These are phyloP conservation scores for Cryphonectria naterciae DNA, from an alignment of 2,329 filamentous ascomycete genomes.

Conservation along the genomic window DNA sequence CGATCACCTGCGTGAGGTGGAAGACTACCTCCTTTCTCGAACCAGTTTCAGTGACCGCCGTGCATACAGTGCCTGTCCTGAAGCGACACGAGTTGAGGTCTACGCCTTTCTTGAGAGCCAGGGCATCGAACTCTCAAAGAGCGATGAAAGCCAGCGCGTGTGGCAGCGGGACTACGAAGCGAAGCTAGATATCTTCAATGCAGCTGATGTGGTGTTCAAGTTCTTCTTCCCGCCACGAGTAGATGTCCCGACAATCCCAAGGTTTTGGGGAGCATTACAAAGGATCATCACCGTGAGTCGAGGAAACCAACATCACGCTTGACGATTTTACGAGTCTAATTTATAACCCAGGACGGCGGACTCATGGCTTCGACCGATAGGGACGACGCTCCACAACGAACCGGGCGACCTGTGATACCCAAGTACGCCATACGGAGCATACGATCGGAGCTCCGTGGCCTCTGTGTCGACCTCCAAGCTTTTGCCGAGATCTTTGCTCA, in stretches of 20 bases:
- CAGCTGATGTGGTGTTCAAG: conserved; percentile 23
- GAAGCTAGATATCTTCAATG: not conserved
- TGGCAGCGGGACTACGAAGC: conserved; percentile 1
- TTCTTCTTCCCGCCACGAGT: not conserved
- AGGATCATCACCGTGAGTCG: not conserved
- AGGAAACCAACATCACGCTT: not conserved
- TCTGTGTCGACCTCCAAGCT: not conserved
- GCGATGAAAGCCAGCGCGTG: not conserved
- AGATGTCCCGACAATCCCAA: not conserved
- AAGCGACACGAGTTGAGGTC: not conserved
- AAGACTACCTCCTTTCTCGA: not conserved
- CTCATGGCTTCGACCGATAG: not conserved
- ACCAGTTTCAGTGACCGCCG: not conserved
- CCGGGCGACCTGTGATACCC: not conserved
- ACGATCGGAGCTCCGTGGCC: not conserved
- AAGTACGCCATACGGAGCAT: not conserved
- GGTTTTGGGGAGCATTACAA: not conserved
- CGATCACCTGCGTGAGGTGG: not conserved
- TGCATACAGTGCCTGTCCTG: not conserved
- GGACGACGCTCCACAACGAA: not conserved
- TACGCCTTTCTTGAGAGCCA: not conserved
- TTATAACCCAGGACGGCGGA: not conserved
- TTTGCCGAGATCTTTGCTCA: not conserved
- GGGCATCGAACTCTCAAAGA: not conserved
- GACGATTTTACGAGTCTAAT: not conserved